A percentile compares a stretch with the other conserved stretches of the same genome.
These are phyloP conservation scores for Ophiostoma australiae DNA, from an alignment of 2,329 filamentous ascomycete species.

Conservation along the genomic window DNA sequence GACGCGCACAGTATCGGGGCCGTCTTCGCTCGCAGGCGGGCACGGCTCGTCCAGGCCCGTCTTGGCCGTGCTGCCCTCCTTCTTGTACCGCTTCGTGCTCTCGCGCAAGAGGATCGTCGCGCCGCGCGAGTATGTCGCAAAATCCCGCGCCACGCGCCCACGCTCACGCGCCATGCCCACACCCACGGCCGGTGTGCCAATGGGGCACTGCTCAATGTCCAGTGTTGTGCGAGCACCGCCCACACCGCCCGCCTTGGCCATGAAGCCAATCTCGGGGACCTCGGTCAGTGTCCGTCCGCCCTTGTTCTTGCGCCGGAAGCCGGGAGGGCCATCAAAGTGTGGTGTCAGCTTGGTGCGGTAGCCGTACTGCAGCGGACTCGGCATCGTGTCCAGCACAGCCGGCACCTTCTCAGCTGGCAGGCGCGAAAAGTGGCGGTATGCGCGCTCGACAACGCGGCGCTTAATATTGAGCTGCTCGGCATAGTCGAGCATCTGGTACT, in stretches of 20 bases:
- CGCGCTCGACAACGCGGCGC: conserved; percentile 79
- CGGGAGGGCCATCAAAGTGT: conserved; percentile 78
- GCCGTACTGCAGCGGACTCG: conserved; percentile 82
- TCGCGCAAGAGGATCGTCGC: conserved; percentile 88
- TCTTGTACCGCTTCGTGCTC: conserved; percentile 64
- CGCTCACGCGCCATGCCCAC: conserved; percentile 74
- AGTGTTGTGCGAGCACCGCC: conserved; percentile 66
- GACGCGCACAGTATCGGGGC: conserved; percentile 44
- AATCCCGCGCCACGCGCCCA: conserved; percentile 65
- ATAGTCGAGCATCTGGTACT: conserved; percentile 96
- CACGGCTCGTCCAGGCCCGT: background rate
- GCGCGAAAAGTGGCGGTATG: conserved; percentile 85
- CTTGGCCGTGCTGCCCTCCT: conserved; percentile 31
- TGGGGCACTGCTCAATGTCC: conserved; percentile 96
- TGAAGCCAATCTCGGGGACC: conserved; percentile 83
- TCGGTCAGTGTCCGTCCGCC: conserved; percentile 46
- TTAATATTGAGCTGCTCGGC: conserved; percentile 80
- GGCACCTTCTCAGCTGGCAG: conserved; percentile 72
- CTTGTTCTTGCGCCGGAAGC: conserved; percentile 45
- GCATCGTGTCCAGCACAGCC: conserved; percentile 74
- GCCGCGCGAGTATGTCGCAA: conserved; percentile 68
- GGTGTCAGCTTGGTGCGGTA: conserved; percentile 97
- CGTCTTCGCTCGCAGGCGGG: conserved; percentile 28
- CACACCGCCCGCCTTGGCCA: conserved; percentile 55
- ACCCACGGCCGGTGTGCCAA: conserved; percentile 81